A percentile compares a stretch with the other conserved stretches of the same genome.
These are phyloP conservation scores for Acanthamoeba lenticulata DNA, from an alignment of 208 protist genomes.

Conservation along the genomic window DNA sequence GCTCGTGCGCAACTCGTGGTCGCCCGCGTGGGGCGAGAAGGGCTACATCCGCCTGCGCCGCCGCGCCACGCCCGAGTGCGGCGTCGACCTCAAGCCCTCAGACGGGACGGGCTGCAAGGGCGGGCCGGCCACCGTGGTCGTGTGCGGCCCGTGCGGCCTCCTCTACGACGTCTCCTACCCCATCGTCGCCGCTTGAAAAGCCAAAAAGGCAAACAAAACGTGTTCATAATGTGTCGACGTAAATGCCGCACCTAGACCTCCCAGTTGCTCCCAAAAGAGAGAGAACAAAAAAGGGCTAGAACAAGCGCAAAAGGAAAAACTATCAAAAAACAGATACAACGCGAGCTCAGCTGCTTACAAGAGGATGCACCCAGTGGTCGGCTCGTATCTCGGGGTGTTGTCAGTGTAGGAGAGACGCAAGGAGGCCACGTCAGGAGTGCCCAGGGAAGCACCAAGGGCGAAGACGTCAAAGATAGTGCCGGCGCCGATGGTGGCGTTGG, in stretches of 20 bases:
- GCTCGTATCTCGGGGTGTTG: background rate
- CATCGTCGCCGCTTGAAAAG: constrained; percentile 59
- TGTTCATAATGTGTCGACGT: no score
- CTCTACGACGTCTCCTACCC: constrained; percentile 88
- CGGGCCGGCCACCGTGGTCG: constrained; percentile 83
- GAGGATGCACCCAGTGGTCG: background rate
- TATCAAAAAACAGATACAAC: no score
- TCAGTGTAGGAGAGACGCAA: background rate
- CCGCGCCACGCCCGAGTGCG: constrained; percentile 53
- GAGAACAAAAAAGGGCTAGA: no score
- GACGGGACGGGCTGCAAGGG: constrained; percentile 87
- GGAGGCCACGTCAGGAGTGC: background rate
- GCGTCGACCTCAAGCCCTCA: constrained; percentile 56
- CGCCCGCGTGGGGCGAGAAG: constrained; percentile 79
- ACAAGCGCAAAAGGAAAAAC: no score
- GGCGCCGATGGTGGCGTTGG: background rate
- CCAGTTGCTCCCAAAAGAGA: no score
- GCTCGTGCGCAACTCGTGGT: constrained; percentile 84
- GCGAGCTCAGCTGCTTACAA: no score
- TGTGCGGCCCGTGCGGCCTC: constrained; percentile 90
- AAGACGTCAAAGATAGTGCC: background rate
- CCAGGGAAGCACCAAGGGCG: background rate
- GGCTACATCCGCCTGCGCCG: constrained; percentile 82
- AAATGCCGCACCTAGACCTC: no score
- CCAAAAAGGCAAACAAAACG: background rate